Base-by-base conservation (phyloP, 371 early-diverging fungal species). In the Rhizopus arrhizus region DNA sequence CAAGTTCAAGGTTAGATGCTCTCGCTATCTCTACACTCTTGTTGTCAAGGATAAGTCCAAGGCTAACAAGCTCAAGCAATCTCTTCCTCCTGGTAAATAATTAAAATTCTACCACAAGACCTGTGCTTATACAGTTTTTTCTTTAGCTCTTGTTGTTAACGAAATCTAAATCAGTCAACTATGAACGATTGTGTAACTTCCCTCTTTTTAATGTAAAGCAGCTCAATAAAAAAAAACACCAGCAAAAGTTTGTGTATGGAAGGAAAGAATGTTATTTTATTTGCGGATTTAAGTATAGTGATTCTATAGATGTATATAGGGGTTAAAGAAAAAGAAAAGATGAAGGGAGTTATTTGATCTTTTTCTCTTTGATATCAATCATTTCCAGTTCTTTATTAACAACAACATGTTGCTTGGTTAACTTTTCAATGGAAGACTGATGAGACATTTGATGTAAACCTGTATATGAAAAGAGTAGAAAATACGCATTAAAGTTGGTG, bases 1-100 rank as follows among this genome's bases (percentile, higher is more conserved):
- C 89, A 97, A 97, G 87, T 96, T 97, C 90, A 97, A 97, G 93
- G 91, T 96, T 67, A 90, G 97, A 74, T 92, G 95, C 89, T 90
- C 95, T 58, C 85, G 86, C 68, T 95, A 93, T 87, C 86, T 97
- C 69, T 95, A 95, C 91, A 97, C 78, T 59, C 85, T 96, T 63
- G 89, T 91, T 59, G 91, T 96, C 65, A 85, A 92, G 59, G 97
- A 97, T 78, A 80, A 86, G 59, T 89, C 87, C 75, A 97, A 95
- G 90, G 97, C 96, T 73, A 85, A 88, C 77, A 96, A 97, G 90
- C 86, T 97, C 63, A 91, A 87, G 78, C 91, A 91, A 78, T 88
- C 89, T 56, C 88, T 92, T 52, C 92, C 92, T 62, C 89, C 91
- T 61, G 86, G 89, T 85, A 83, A 69, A 74, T 69, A 16, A 46